These are phyloP conservation scores for Polychaeton citri DNA, from an alignment of 2,329 filamentous ascomycete species.

Conservation along the genomic window DNA sequence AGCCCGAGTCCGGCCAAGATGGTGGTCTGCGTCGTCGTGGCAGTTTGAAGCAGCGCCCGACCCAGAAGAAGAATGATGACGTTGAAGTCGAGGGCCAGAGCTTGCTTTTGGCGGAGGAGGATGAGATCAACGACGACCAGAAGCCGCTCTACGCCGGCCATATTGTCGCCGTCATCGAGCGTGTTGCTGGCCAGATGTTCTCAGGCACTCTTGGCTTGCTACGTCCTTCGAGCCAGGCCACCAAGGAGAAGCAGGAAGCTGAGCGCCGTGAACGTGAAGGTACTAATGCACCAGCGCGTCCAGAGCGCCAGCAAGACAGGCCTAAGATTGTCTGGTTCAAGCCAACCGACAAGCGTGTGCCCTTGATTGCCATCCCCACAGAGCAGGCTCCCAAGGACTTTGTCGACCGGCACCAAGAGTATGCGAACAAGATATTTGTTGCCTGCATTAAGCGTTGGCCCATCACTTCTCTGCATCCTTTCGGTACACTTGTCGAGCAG, in stretches of 20 bases:
- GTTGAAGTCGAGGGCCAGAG: conserved; percentile 98
- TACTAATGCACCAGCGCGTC: conserved; percentile 54
- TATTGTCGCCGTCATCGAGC: conserved; percentile 92
- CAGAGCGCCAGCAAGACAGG: conserved; percentile 81
- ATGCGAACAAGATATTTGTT: conserved; percentile 94
- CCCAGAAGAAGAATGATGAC: conserved; percentile 99
- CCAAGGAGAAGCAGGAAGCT: conserved; percentile 98
- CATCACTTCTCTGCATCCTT: conserved; percentile 97
- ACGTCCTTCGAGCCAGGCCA: conserved; percentile 92
- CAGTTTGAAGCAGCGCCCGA: conserved; percentile 89
- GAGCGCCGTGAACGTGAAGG: conserved; percentile 87
- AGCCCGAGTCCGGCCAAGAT: conserved; percentile 53
- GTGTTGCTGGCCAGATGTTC: conserved; percentile 97
- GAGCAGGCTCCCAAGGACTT: conserved; percentile 97
- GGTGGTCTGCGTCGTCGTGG: conserved; percentile 84
- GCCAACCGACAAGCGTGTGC: conserved; percentile 96
- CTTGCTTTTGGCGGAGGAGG: conserved; percentile 88
- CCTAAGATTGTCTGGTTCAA: conserved; percentile 99
- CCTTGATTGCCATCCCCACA: conserved; percentile 92
- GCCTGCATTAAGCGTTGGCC: conserved; percentile 99
- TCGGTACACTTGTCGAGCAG: conserved; percentile 93
- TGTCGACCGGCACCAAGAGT: conserved; percentile 95
- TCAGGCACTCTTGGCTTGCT: conserved; percentile 85
- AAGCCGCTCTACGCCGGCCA: conserved; percentile 96
- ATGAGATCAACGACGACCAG: conserved; percentile 96